These are phyloP conservation scores for Phialophora chinensis DNA, from an alignment of 2,329 filamentous ascomycete species.

Conservation along the genomic window DNA sequence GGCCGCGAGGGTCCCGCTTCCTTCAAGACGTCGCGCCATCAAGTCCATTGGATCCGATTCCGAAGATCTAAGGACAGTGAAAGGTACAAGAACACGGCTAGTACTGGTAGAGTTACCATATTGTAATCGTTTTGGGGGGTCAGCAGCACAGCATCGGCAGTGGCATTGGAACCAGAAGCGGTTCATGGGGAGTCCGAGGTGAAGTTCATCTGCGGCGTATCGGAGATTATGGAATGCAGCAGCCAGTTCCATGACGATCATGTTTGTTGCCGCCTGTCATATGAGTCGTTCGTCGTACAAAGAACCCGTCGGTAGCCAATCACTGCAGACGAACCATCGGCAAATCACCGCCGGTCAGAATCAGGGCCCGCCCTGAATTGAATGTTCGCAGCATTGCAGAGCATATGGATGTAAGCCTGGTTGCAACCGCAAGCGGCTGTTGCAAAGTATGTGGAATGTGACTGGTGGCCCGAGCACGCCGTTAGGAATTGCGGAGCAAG, in stretches of 20 bases:
- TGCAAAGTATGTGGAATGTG: constrained; percentile 29
- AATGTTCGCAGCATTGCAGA: constrained; percentile 11
- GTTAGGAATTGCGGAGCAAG: constrained; percentile 18
- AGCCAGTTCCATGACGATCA: constrained; percentile 34
- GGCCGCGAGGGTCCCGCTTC: constrained; percentile 14
- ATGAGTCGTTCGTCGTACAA: constrained; percentile 33
- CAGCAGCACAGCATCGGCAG: neutral
- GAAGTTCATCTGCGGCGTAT: constrained; percentile 22
- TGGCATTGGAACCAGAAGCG: neutral
- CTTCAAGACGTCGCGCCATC: neutral
- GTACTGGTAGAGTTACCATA: neutral
- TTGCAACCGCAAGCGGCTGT: constrained; percentile 14
- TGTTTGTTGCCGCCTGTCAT: constrained; percentile 34
- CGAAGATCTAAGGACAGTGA: neutral
- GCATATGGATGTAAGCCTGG: neutral
- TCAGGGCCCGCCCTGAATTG: constrained; percentile 23
- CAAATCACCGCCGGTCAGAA: constrained; percentile 30
- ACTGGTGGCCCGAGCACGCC: constrained; percentile 30
- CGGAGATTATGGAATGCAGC: constrained; percentile 34
- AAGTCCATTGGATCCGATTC: neutral
- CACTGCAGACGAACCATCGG: constrained; percentile 2
- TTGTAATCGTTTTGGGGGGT: neutral
- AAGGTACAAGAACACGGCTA: neutral
- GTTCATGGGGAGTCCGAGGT: neutral
- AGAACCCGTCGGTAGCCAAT: constrained; percentile 33